phyloP scores from a whole-genome alignment of 1,139 yeast species.

The Geotrichum bryndzae region DNA sequence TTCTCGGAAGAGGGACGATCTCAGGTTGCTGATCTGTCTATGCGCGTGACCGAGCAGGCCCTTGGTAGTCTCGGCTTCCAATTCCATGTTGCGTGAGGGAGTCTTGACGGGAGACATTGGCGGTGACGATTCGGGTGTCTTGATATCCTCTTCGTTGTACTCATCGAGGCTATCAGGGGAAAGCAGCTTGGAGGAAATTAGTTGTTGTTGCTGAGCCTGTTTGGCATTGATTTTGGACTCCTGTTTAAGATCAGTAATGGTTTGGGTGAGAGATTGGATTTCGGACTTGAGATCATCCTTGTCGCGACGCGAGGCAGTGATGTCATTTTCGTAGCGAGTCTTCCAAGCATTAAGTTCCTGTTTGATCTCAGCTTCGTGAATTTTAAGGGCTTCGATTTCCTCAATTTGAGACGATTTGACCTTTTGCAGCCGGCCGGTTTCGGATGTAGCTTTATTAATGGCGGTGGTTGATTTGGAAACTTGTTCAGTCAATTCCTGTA shows the following conservation, averaged over 20 bases:
- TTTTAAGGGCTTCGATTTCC: slow-evolving; percentile 29
- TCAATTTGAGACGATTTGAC: slow-evolving; percentile 30
- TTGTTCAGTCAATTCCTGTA: slow-evolving; percentile 48
- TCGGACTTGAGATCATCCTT: slow-evolving; percentile 27
- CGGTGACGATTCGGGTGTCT: slow-evolving; percentile 35
- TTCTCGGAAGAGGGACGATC: slow-evolving; percentile 31
- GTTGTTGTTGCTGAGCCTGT: background rate
- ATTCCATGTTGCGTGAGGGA: slow-evolving; percentile 46
- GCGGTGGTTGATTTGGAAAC: slow-evolving; percentile 27
- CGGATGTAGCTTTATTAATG: slow-evolving; percentile 27
- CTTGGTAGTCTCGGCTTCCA: slow-evolving; percentile 63
- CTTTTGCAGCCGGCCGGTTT: slow-evolving; percentile 25
- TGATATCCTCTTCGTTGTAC: slow-evolving; percentile 27
- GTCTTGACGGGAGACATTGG: slow-evolving; percentile 41
- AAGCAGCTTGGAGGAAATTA: background rate
- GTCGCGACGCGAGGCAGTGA: slow-evolving; percentile 20
- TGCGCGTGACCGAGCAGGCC: slow-evolving; percentile 65
- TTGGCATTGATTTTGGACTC: slow-evolving; percentile 33
- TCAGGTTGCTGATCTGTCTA: slow-evolving; percentile 34
- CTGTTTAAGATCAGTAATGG: slow-evolving; percentile 17
- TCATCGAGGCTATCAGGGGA: background rate
- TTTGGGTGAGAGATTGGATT: slow-evolving; percentile 23
- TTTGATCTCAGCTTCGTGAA: slow-evolving; percentile 28
- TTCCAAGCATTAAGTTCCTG: slow-evolving; percentile 27
- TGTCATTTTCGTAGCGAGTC: slow-evolving; percentile 23